Conservation (phyloP, 1,139 yeast species). For the Entelexis sorbosivorans region DNA sequence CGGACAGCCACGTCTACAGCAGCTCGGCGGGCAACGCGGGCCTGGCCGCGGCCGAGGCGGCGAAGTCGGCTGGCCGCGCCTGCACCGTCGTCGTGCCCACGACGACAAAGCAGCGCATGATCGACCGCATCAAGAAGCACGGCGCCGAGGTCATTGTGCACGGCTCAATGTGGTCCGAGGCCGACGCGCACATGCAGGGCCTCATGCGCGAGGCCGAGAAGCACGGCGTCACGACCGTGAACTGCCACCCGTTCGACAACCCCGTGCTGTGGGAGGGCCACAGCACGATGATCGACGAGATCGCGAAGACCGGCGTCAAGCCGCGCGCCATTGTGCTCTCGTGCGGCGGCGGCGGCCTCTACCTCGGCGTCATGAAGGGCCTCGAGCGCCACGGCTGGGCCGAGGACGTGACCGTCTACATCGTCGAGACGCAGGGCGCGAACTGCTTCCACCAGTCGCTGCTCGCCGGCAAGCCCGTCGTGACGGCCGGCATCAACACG, state of each 20-base stretch:
- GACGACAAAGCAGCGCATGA: constrained; percentile 36
- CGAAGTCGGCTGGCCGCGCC: constrained; percentile 36
- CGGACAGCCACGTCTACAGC: constrained; percentile 37
- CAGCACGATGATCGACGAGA: constrained; percentile 48
- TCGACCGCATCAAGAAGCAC: constrained; percentile 34
- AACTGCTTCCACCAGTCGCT: constrained; percentile 41
- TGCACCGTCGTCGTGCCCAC: constrained; percentile 61
- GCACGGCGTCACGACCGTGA: constrained; percentile 32
- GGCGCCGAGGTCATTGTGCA: constrained; percentile 47
- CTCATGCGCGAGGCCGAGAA: constrained; percentile 26
- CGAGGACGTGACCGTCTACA: constrained; percentile 38
- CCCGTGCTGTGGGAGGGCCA: constrained; percentile 62
- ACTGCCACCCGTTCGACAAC: constrained; percentile 62
- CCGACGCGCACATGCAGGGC: constrained; percentile 43
- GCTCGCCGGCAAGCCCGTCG: constrained; percentile 37
- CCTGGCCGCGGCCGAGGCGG: constrained; percentile 58
- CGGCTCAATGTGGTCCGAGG: constrained; percentile 57
- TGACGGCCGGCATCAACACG: constrained; percentile 40
- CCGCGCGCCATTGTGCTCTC: constrained; percentile 55
- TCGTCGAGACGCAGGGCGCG: constrained; percentile 55
- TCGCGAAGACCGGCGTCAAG: constrained; percentile 33
- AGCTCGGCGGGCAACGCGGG: constrained; percentile 79
- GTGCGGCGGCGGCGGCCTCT: constrained; percentile 69
- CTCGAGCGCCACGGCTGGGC: constrained; percentile 35
- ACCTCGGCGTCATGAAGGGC: constrained; percentile 52